These are phyloP conservation scores for Paraurostyla sp. DNA, from an alignment of 73 alveolate genomes.

Conservation along the genomic window DNA sequence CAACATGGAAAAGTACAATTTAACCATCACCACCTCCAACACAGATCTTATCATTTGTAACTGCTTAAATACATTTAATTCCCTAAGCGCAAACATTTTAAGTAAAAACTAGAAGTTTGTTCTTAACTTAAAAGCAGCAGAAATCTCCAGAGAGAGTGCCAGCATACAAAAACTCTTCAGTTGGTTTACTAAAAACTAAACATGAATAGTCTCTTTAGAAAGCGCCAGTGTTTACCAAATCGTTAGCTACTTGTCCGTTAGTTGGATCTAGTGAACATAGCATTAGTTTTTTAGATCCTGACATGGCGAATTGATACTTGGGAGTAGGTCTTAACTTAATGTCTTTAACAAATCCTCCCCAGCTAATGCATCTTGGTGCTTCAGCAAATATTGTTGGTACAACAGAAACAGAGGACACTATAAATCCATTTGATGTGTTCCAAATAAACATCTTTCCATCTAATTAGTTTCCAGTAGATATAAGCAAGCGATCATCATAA, in stretches of 20 bases:
- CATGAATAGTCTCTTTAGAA: slow-evolving; percentile 93
- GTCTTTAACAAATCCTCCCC: slow-evolving; percentile 97
- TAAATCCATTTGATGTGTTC: slow-evolving; percentile 95
- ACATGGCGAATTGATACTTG: slow-evolving; percentile 94
- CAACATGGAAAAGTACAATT: slow-evolving; percentile 84
- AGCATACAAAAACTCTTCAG: slow-evolving; percentile 93
- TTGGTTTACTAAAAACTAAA: slow-evolving; percentile 89
- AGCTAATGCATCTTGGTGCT: slow-evolving; percentile 87
- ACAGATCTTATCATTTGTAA: slow-evolving; percentile 81
- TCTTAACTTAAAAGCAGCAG: slow-evolving; percentile 88
- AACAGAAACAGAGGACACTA: slow-evolving; percentile 78
- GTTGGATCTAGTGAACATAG: slow-evolving; percentile 94
- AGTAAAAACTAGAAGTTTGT: slow-evolving; percentile 83
- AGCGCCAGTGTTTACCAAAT: slow-evolving; percentile 89
- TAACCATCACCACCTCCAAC: slow-evolving; percentile 98
- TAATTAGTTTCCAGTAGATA: slow-evolving; percentile 92
- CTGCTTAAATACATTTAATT: slow-evolving; percentile 88
- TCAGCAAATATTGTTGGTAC: slow-evolving; percentile 90
- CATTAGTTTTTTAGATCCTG: slow-evolving; percentile 93
- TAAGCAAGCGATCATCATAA: slow-evolving; percentile 93
- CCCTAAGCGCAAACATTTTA: slow-evolving; percentile 96
- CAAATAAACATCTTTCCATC: slow-evolving; percentile 95
- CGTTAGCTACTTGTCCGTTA: slow-evolving; percentile 91
- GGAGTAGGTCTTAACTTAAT: slow-evolving; percentile 92
- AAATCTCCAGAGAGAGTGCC: slow-evolving; percentile 98